These are phyloP conservation scores for Fusarium piperis DNA, from an alignment of 2,329 filamentous ascomycete genomes.

Conservation along the genomic window DNA sequence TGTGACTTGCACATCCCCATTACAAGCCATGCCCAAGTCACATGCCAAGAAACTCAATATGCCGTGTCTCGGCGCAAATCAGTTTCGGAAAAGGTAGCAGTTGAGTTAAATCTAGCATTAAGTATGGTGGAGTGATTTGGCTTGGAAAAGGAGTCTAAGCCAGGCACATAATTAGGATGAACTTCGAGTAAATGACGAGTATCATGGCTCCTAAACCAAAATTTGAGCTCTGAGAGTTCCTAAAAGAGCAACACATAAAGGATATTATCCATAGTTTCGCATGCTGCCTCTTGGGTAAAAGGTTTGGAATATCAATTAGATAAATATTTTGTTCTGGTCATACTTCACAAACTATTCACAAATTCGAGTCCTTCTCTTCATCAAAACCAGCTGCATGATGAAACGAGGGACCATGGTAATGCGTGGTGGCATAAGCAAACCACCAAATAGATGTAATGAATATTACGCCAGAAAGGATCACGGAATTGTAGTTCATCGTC, in stretches of 20 bases:
- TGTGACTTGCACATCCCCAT: neutral
- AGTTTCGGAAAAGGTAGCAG: neutral
- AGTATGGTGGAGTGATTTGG: neutral
- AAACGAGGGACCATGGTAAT: conserved; percentile 35
- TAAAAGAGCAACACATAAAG: neutral
- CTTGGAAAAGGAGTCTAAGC: too few species aligned
- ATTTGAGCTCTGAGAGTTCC: neutral
- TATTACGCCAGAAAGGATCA: conserved; percentile 30
- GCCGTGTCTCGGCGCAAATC: neutral
- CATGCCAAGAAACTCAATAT: neutral
- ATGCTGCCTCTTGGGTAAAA: neutral
- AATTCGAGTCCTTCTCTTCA: neutral
- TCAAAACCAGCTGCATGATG: neutral
- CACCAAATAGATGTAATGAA: conserved; percentile 34
- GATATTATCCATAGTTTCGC: neutral
- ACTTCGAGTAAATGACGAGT: neutral
- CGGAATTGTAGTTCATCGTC: conserved; percentile 42
- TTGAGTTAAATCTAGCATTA: too few species aligned
- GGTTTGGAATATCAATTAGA: too few species aligned
- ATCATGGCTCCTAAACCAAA: neutral
- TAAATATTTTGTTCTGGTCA: neutral
- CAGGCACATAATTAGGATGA: neutral
- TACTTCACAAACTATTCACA: neutral
- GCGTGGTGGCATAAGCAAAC: conserved; percentile 28
- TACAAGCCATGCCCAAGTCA: neutral